These are phyloP conservation scores for Corynespora cassiicola DNA, from an alignment of 2,329 filamentous ascomycete genomes.

Conservation along the genomic window DNA sequence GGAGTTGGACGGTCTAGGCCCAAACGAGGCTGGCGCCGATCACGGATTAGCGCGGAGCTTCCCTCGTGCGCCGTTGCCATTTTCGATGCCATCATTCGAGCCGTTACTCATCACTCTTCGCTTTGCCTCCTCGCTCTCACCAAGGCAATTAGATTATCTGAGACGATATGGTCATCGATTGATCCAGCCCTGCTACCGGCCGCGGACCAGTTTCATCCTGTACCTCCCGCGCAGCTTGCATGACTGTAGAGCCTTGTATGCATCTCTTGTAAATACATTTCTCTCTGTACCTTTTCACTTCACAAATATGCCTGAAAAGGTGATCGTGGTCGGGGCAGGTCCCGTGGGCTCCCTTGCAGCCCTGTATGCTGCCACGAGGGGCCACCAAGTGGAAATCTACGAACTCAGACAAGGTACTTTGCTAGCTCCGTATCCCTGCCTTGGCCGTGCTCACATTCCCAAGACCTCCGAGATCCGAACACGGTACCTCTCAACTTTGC, in stretches of 20 bases:
- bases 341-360: slow-evolving; percentile 92
- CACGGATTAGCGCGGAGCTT: slow-evolving; percentile 16
- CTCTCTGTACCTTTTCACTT: slow-evolving; percentile 4
- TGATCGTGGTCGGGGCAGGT: slow-evolving; percentile 87
- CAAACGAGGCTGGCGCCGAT: slow-evolving; percentile 14
- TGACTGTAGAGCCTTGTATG: too few species aligned
- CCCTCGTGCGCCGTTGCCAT: too few species aligned
- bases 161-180: too few species aligned
- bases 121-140: too few species aligned
- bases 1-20: slow-evolving; percentile 21
- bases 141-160: too few species aligned
- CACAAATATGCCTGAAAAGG: slow-evolving; percentile 62
- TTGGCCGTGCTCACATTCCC: neutral
- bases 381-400: slow-evolving; percentile 91
- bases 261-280: too few species aligned
- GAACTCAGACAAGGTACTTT: slow-evolving; percentile 83
- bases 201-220: too few species aligned
- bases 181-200: too few species aligned
- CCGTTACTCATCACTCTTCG: too few species aligned
- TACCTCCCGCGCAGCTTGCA: too few species aligned
- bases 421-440: too few species aligned
- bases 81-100: slow-evolving; percentile 22
- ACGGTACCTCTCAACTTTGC: slow-evolving; percentile 93
- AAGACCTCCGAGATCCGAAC: slow-evolving; percentile 84
- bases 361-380: slow-evolving; percentile 87